Evolutionary conservation across 768 basidiomycete species (phyloP).

Genomic region (Hypsizygus marmoreus): DNA sequence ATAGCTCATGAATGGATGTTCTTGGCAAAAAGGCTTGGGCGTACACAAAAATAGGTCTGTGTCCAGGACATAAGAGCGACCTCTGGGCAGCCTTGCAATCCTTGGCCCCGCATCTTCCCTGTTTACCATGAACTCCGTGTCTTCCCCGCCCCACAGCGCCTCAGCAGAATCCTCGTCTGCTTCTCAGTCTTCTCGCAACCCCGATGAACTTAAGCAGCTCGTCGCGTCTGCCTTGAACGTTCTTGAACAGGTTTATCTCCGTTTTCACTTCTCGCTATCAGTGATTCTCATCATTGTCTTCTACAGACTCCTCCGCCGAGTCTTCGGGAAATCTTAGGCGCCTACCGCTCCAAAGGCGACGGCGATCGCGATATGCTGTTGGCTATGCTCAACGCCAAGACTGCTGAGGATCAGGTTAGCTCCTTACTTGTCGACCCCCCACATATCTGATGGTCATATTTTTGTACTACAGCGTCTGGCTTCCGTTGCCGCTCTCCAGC

Average conservation of each 20-base stretch:
- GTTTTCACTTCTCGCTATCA: constrained; percentile 20
- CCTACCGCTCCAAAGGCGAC: constrained; percentile 84
- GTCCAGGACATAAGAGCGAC: constrained; percentile 47
- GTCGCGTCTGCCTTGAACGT: constrained; percentile 39
- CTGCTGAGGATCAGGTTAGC: constrained; percentile 88
- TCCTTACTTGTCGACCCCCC: constrained; percentile 1
- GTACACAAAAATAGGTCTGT: constrained; percentile 46
- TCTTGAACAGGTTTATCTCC: constrained; percentile 42
- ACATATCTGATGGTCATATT: not conserved
- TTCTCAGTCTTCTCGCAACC: constrained; percentile 23
- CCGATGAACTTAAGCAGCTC: constrained; percentile 35
- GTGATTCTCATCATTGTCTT: not conserved
- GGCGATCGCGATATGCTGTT: constrained; percentile 92
- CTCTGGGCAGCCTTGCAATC: constrained; percentile 35
- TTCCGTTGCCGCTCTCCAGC: constrained; percentile 68
- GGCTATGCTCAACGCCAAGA: constrained; percentile 89
- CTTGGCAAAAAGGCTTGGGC: constrained; percentile 53
- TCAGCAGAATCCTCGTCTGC: constrained; percentile 25
- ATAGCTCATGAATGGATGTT: constrained; percentile 37
- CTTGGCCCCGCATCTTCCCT: constrained; percentile 40
- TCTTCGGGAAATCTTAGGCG: constrained; percentile 82
- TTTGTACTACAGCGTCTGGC: constrained; percentile 60
- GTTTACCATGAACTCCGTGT: constrained; percentile 36
- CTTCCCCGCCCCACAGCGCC: constrained; percentile 32
- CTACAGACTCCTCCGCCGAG: constrained; percentile 74